These are phyloP conservation scores for Ceratocystis cubensis DNA, from an alignment of 2,329 filamentous ascomycete genomes.

Conservation along the genomic window DNA sequence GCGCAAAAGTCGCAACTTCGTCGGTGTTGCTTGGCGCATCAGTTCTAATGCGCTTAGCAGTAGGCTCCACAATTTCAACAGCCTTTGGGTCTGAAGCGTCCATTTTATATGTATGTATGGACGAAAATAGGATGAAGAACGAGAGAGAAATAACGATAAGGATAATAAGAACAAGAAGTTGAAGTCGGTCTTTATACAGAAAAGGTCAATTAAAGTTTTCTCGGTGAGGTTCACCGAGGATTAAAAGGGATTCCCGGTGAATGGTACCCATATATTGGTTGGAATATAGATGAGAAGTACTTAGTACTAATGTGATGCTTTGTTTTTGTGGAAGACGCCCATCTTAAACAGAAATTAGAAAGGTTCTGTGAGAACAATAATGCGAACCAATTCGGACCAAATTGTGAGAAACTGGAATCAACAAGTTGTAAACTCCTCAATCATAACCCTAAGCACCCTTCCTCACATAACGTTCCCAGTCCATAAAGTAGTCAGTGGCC, in stretches of 20 bases:
- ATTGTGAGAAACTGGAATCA: not conserved
- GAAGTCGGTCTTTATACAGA: not conserved
- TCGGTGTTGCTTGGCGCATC: conserved; percentile 11
- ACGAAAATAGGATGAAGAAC: too few relatives aligned
- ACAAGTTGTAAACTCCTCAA: not conserved
- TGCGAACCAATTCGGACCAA: not conserved
- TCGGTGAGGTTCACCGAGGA: conserved; percentile 1
- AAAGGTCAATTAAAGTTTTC: conserved; percentile 5
- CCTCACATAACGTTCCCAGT: not conserved
- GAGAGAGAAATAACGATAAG: not conserved
- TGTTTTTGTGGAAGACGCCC: too few relatives aligned
- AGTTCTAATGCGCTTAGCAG: conserved; percentile 46
- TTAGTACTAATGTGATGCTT: too few relatives aligned
- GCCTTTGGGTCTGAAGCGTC: not conserved
- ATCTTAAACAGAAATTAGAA: too few relatives aligned
- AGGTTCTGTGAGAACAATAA: too few relatives aligned
- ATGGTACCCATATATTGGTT: too few relatives aligned
- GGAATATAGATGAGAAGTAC: too few relatives aligned
- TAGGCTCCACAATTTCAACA: conserved; percentile 30
- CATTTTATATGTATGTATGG: not conserved
- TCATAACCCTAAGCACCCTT: not conserved
- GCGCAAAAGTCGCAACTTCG: conserved; percentile 16
- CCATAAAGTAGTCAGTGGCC: conserved; percentile 3
- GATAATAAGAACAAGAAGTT: not conserved
- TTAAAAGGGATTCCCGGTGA: too few relatives aligned